A percentile compares a stretch with the other conserved stretches of the same genome.
Conservation (phyloP, 2,329 filamentous ascomycete species). For the Thielaviopsis populi region DNA sequence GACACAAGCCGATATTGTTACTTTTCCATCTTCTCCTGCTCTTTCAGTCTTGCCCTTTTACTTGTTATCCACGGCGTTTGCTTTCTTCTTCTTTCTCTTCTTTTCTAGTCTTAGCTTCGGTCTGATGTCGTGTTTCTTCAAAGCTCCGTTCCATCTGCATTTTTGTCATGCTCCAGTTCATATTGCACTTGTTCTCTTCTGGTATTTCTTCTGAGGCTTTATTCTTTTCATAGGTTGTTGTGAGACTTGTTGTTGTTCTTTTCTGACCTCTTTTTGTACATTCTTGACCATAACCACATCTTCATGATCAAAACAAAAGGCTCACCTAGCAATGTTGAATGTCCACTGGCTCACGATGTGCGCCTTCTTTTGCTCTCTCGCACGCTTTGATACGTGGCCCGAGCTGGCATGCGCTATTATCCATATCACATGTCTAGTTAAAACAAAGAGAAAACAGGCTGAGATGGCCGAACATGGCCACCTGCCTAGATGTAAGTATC, state of each 20-base stretch:
- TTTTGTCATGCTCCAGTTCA: not conserved
- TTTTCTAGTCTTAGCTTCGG: constrained; percentile 5
- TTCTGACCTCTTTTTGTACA: not conserved
- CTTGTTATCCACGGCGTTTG: constrained; percentile 1
- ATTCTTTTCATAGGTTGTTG: constrained; percentile 1
- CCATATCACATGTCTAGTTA: not conserved
- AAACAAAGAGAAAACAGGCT: not conserved
- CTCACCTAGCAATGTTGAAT: not conserved
- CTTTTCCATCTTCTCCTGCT: not conserved
- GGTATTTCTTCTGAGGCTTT: constrained; percentile 3
- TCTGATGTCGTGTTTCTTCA: constrained; percentile 1
- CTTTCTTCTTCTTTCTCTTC: constrained; percentile 11
- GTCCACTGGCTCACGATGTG: not conserved
- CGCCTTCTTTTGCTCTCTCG: not conserved
- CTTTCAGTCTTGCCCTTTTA: not conserved
- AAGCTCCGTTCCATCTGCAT: not conserved
- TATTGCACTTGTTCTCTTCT: constrained; percentile 1
- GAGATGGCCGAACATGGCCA: not conserved
- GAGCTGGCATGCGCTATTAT: not conserved
- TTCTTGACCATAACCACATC: not conserved
- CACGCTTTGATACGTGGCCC: too few species aligned
- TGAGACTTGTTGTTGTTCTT: not conserved
- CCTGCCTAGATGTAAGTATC: not conserved
- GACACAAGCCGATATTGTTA: not conserved
- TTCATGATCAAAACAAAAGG: not conserved